Base-by-base conservation (phyloP, 1,284 basidiomycete species). In the Trichosporon coremiiforme region DNA sequence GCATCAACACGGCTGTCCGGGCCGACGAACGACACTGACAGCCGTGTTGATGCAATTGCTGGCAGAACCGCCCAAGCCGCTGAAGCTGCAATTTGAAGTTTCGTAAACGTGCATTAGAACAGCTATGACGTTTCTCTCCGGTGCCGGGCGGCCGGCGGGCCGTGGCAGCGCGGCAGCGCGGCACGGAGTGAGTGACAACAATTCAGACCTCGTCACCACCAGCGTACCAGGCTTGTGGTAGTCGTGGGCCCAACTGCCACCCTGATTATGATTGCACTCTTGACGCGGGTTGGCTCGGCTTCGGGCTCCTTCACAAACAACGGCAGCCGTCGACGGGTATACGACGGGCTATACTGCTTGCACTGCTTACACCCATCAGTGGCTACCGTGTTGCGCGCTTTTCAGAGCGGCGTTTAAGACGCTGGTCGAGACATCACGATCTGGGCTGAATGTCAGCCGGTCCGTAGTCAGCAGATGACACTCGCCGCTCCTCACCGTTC, bases 141-240 rank as follows among this genome's bases (percentile, higher is more conserved):
- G 50, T 17, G 17, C 50, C 20, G 22, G 20, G 50, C 41, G 50
- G 22, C 50, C 50, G 50, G 50, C n/a, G 50, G 15, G 50, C 50
- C 50, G 50, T 38, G 36, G 36, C 47, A 31, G 47, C 38, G 47
- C 38, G 12, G 38, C 47, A 12, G 25, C 55, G 25, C 57, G 57
- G 57, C 57, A n/a, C 31, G 31, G 9, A 33, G 57, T 35, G 6
- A 33, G 57, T 62, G 57, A 62, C 57, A 31, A 62, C 57, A 62
- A n/a, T 62, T 33, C 17, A 62, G 57, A 62, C 57, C 31, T 62
- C 57, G 57, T 62, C 57, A 62, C 57, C 57, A 57, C 53, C 57
- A 57, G 25, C n/a, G 29, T 33, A 33, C 57, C 55, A 31, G 31
- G 15, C 57, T n/a, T 62, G 17, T n/a, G 31, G 29, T n/a, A 38